Percentiles rank a stretch among this genome's conserved stretches.
Conservation (phyloP, 2,329 filamentous ascomycete species). For the Didymella pomorum region DNA sequence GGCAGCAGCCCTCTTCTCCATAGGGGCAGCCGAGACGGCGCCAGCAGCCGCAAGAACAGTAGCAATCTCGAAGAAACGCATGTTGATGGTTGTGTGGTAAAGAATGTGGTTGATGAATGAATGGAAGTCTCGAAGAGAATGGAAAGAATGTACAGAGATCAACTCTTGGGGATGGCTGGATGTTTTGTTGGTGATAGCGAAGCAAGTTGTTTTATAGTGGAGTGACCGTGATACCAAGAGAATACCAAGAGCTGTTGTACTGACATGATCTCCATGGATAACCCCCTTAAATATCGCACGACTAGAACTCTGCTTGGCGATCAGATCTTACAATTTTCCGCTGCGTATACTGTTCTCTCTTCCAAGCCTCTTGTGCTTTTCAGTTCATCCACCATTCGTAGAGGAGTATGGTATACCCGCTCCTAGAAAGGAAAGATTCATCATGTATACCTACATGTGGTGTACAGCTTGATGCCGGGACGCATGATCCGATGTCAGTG, state of each 20-base stretch:
- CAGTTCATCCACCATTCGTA: constrained; percentile 36
- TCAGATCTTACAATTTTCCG: constrained; percentile 24
- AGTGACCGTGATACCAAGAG: constrained; percentile 19
- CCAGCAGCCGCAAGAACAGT: constrained; percentile 39
- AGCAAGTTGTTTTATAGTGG: constrained; percentile 21
- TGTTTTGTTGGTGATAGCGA: background rate
- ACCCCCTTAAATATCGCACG: constrained; percentile 30
- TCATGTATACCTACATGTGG: constrained; percentile 9
- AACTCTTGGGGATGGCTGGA: constrained; percentile 25
- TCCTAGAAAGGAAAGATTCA: constrained; percentile 3
- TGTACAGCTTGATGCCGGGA: constrained; percentile 15
- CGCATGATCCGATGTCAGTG: constrained; percentile 13
- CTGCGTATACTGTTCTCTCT: constrained; percentile 17
- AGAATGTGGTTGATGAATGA: constrained; percentile 22
- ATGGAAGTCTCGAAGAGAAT: constrained; percentile 20
- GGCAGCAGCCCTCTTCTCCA: constrained; percentile 39
- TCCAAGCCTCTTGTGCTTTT: background rate
- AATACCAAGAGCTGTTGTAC: constrained; percentile 17
- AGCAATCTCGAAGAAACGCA: constrained; percentile 40
- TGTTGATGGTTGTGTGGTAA: constrained; percentile 23
- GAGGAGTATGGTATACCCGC: constrained; percentile 14
- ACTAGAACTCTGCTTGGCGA: constrained; percentile 18
- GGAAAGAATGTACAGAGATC: constrained; percentile 30
- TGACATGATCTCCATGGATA: constrained; percentile 22
- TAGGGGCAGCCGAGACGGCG: constrained; percentile 31